Percentiles rank a stretch among this genome's conserved stretches.
Conservation (phyloP, 2,329 filamentous ascomycete species). For the Pseudocercospora cruenta region DNA sequence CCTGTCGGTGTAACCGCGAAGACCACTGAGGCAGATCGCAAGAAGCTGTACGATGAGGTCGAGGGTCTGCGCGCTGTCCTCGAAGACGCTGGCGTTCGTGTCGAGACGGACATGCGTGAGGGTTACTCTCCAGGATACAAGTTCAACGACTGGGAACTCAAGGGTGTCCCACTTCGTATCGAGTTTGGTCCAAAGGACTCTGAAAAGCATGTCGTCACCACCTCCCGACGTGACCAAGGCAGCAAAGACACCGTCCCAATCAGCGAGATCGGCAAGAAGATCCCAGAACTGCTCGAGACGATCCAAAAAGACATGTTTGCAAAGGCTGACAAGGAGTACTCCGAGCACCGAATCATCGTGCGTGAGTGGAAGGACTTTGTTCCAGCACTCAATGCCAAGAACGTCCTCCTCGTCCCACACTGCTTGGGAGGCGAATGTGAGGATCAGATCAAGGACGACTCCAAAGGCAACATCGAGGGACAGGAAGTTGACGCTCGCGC, state of each 20-base stretch:
- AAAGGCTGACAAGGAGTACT: slow-evolving; percentile 77
- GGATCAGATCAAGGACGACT: slow-evolving; percentile 92
- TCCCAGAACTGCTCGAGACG: slow-evolving; percentile 81
- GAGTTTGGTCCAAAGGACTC: slow-evolving; percentile 96
- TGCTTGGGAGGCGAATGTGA: slow-evolving; percentile 85
- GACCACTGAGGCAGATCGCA: slow-evolving; percentile 76
- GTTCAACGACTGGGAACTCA: slow-evolving; percentile 98
- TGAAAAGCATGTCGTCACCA: slow-evolving; percentile 80
- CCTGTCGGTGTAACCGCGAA: slow-evolving; percentile 92
- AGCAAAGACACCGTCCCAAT: slow-evolving; percentile 77
- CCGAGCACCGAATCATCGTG: slow-evolving; percentile 77
- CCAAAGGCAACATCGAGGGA: slow-evolving; percentile 71
- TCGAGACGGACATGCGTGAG: slow-evolving; percentile 81
- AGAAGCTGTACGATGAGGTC: slow-evolving; percentile 75
- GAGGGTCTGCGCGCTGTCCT: slow-evolving; percentile 71
- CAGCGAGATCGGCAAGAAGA: slow-evolving; percentile 69
- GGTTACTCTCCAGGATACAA: slow-evolving; percentile 95
- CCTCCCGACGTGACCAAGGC: slow-evolving; percentile 83
- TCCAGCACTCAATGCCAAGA: slow-evolving; percentile 86
- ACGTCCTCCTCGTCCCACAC: slow-evolving; percentile 88
- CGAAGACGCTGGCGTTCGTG: slow-evolving; percentile 73
- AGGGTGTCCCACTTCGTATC: slow-evolving; percentile 88
- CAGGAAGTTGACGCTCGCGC: slow-evolving; percentile 70
- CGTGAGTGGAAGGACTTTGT: slow-evolving; percentile 89
- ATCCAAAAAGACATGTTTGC: slow-evolving; percentile 83